Evolutionary conservation across 495 filamentous ascomycete genomes (phyloP), one percentile per base, ranked within the genome.

Genomic region (Geoglossum glabrum): DNA sequence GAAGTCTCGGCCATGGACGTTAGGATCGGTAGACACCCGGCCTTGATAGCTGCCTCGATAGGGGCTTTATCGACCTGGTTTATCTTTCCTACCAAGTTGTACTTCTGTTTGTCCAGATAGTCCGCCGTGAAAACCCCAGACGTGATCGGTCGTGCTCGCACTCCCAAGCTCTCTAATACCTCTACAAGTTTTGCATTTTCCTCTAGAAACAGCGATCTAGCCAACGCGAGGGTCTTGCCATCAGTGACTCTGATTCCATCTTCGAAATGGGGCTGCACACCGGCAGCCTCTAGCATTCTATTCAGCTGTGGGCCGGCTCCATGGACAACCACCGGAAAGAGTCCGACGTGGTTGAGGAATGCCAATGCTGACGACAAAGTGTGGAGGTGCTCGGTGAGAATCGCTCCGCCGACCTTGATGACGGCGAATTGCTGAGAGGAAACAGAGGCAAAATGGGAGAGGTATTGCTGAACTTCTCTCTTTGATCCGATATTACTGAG

Each of bases 361-460:
- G 86, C 85, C 58, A 98, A 76, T 9, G 86, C 86, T 36, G 83
- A 85, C 62, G 87, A 92, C 55, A 98, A 77, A 47, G 85, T 85
- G 67, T 94, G 84, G 55, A 94, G 76, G 72, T 95, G 87, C 69
- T 97, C 90, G 59, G 90, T 95, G 63, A 98, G 82, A 64, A 97
- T 97, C 55, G 93, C 92, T 55, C 92, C 92, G 25, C 92, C 92
- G 55, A 98, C 93, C 75, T 98, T 98, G 70, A 98, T 96, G 55
- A 98, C 92, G 63, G 92, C 92, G 70, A 98, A 98, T 66, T 95
- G 88, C 75, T 96, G 90, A 4, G 87, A 94, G 25, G 90, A 93
- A 51, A 96, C 92, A 34, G 90, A 95, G 57, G 84, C 92, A 76
- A 98, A 98, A 67, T 96, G 90, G 54, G 90, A 93, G 56, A 97